Evolutionary conservation across 2,329 filamentous ascomycete species (phyloP).

Genomic region (Hirsutella thompsonii): DNA sequence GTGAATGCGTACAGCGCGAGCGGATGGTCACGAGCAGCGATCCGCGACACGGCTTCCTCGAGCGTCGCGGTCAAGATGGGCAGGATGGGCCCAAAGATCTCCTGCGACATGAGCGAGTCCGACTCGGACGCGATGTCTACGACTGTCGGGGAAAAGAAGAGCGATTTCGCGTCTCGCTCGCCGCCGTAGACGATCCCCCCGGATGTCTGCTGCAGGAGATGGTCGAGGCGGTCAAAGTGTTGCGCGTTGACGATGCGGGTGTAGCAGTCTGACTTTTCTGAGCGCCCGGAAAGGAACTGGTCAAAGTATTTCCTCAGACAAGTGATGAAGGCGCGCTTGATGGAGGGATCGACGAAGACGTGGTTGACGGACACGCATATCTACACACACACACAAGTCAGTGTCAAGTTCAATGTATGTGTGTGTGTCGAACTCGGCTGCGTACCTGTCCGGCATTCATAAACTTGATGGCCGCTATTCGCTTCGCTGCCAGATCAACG

Average conservation of each 20-base stretch:
- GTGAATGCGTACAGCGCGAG: constrained; percentile 77
- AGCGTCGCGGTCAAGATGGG: constrained; percentile 66
- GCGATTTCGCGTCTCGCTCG: constrained; percentile 62
- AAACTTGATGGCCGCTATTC: constrained; percentile 80
- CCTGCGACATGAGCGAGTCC: constrained; percentile 69
- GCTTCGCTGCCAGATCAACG: constrained; percentile 64
- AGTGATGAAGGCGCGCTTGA: constrained; percentile 63
- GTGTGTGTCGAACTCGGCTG: too few relatives aligned
- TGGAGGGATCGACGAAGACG: constrained; percentile 64
- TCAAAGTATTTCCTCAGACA: constrained; percentile 58
- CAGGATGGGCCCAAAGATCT: constrained; percentile 90
- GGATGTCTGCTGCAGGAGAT: constrained; percentile 69
- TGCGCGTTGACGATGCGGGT: constrained; percentile 67
- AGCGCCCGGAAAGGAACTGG: constrained; percentile 69
- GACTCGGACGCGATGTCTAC: constrained; percentile 58
- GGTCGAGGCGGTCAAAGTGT: constrained; percentile 74
- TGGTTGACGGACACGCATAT: constrained; percentile 92
- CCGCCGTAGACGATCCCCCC: constrained; percentile 85
- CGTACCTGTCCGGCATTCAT: constrained; percentile 84
- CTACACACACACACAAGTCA: too few relatives aligned
- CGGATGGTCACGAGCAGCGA: constrained; percentile 67
- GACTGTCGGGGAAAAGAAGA: constrained; percentile 87
- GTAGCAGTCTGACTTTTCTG: constrained; percentile 69
- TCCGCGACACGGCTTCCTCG: constrained; percentile 74
- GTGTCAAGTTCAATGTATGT: too few relatives aligned